A percentile compares a stretch with the other conserved stretches of the same genome.
Evolutionary conservation across 2,329 filamentous ascomycete genomes (phyloP).

Genomic region (Apiospora pterosperma): DNA sequence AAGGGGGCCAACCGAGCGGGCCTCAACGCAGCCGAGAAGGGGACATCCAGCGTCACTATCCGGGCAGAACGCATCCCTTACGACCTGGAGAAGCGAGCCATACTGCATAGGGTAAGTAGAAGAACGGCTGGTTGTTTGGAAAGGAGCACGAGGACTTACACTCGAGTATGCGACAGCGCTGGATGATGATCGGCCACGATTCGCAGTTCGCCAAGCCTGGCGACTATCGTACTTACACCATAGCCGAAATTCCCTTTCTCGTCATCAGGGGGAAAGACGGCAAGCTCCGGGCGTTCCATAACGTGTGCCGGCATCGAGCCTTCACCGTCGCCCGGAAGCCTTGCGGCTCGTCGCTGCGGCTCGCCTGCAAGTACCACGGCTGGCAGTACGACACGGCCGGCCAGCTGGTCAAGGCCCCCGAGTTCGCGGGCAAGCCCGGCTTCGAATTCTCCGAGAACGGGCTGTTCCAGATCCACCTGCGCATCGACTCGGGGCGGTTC

Average conservation of each 20-base stretch:
- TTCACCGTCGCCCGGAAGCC: constrained; percentile 53
- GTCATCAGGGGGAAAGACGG: constrained; percentile 47
- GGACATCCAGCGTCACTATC: not conserved
- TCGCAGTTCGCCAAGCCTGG: constrained; percentile 46
- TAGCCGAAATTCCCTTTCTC: constrained; percentile 54
- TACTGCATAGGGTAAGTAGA: not conserved
- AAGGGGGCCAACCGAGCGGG: not conserved
- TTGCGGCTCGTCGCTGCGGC: constrained; percentile 46
- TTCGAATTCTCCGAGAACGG: constrained; percentile 55
- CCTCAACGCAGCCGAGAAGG: constrained; percentile 4
- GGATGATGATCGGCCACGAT: constrained; percentile 15
- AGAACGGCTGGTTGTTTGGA: accelerated
- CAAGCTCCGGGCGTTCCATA: constrained; percentile 58
- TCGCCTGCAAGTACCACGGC: constrained; percentile 59
- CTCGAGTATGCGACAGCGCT: not conserved
- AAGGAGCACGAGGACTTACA: not conserved
- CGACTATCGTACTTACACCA: constrained; percentile 52
- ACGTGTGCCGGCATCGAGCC: constrained; percentile 59
- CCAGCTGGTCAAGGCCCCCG: constrained; percentile 56
- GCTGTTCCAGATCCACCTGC: constrained; percentile 51
- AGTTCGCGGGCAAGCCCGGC: constrained; percentile 50
- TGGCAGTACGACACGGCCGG: constrained; percentile 59
- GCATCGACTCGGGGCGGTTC: constrained; percentile 35
- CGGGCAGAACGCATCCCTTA: not conserved
- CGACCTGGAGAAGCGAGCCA: constrained; percentile 6